Evolutionary conservation across 768 basidiomycete species (phyloP).

Genomic region (Rubroboletus pulcherrimus): DNA sequence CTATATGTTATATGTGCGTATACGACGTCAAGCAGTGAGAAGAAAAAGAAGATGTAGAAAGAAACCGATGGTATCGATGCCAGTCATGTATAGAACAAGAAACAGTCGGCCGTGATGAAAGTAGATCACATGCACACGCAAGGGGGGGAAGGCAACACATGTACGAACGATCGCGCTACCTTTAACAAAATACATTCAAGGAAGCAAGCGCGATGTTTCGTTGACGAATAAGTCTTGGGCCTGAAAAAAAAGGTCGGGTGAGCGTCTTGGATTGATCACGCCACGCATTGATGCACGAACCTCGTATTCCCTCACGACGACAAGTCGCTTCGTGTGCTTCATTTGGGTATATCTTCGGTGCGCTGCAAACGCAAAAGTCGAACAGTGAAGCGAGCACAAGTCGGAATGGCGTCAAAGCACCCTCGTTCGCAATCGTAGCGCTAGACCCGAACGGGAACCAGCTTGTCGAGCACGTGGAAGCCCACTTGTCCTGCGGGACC

Average conservation of each 20-base stretch:
- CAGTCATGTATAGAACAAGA: too few relatives aligned
- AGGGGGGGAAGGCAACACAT: background rate
- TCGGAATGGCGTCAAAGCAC: background rate
- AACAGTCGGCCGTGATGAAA: too few relatives aligned
- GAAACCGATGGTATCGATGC: too few relatives aligned
- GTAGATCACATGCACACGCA: too few relatives aligned
- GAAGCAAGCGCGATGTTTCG: slow-evolving; percentile 26
- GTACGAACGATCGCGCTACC: background rate
- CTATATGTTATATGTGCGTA: too few relatives aligned
- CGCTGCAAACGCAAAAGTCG: slow-evolving; percentile 10
- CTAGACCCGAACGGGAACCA: slow-evolving; percentile 24
- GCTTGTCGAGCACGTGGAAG: slow-evolving; percentile 34
- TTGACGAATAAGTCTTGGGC: slow-evolving; percentile 5
- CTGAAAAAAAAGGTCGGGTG: background rate
- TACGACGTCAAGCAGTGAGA: too few relatives aligned
- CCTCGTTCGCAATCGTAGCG: background rate
- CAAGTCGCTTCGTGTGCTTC: slow-evolving; percentile 6
- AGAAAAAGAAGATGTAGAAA: too few relatives aligned
- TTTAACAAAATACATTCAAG: slow-evolving; percentile 10
- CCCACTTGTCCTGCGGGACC: slow-evolving; percentile 39
- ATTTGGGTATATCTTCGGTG: slow-evolving; percentile 12
- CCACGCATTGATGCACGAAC: slow-evolving; percentile 1
- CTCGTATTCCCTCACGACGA: slow-evolving; percentile 4
- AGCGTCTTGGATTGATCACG: background rate
- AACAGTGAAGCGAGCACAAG: slow-evolving; percentile 9